Evolutionary conservation across 805 yeast species (phyloP).

Genomic region (Teunomyces panamensis): DNA sequence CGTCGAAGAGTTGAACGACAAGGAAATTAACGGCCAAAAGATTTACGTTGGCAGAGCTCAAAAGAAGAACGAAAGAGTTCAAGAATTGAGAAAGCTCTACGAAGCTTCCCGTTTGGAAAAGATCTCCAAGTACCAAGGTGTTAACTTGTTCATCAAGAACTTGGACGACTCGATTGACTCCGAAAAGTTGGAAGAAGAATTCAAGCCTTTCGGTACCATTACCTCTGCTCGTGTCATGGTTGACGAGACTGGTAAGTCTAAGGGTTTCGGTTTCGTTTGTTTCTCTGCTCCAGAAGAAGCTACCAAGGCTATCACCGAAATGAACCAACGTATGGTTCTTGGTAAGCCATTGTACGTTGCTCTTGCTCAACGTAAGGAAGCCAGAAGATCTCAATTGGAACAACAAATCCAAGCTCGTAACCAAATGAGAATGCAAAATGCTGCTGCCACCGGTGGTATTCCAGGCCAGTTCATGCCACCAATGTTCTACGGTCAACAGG

Average conservation of each 20-base stretch:
- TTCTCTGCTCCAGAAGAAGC: slow-evolving; percentile 98
- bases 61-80: slow-evolving; percentile 96
- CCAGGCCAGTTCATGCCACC: slow-evolving; percentile 78
- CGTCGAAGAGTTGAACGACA: slow-evolving; percentile 86
- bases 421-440: slow-evolving; percentile 98
- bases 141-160: slow-evolving; percentile 94
- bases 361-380: slow-evolving; percentile 97
- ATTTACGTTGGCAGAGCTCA: slow-evolving; percentile 98
- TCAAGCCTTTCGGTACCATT: slow-evolving; percentile 89
- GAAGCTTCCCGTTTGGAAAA: slow-evolving; percentile 91
- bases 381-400: slow-evolving; percentile 92
- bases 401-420: slow-evolving; percentile 98
- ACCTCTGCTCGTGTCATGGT: slow-evolving; percentile 96
- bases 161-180: slow-evolving; percentile 91
- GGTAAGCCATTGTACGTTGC: slow-evolving; percentile 98
- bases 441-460: slow-evolving; percentile 81
- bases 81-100: slow-evolving; percentile 91
- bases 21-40: slow-evolving; percentile 79
- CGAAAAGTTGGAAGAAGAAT: slow-evolving; percentile 87
- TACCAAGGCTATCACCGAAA: slow-evolving; percentile 95
- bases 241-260: slow-evolving; percentile 90
- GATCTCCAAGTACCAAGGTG: slow-evolving; percentile 93
- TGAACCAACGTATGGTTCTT: slow-evolving; percentile 94
- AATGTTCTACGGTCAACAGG: slow-evolving; percentile 82
- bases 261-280: slow-evolving; percentile 98